These are phyloP conservation scores for Medicago ruthenica DNA, from an alignment of 306 rosid genomes.

Conservation along the genomic window DNA sequence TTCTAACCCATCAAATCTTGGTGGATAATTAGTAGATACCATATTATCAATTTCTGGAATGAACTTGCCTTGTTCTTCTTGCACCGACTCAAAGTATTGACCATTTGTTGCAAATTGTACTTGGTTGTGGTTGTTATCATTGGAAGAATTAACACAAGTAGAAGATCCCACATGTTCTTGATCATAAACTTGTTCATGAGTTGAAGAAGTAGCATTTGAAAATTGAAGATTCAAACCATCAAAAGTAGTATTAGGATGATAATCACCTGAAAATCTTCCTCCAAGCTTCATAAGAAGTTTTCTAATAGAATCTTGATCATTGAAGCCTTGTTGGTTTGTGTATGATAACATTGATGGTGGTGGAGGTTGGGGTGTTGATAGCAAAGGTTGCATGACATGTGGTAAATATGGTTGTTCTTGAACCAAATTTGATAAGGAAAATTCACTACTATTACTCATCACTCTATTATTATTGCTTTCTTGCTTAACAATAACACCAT, in stretches of 20 bases:
- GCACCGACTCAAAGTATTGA: slow-evolving; percentile 45
- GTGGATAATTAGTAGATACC: slow-evolving; percentile 46
- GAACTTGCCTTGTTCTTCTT: slow-evolving; percentile 58
- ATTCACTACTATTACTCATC: slow-evolving; percentile 16
- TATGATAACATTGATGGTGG: slow-evolving; percentile 40
- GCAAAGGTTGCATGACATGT: slow-evolving; percentile 51
- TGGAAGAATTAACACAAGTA: slow-evolving; percentile 29
- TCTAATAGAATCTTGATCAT: slow-evolving; percentile 63
- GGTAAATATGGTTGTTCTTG: slow-evolving; percentile 60
- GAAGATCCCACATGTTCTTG: slow-evolving; percentile 46
- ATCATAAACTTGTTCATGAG: slow-evolving; percentile 22
- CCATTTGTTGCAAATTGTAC: slow-evolving; percentile 43
- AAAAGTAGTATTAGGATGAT: slow-evolving; percentile 34
- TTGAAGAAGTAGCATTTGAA: slow-evolving; percentile 35
- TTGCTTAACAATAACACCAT: slow-evolving; percentile 44
- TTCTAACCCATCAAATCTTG: slow-evolving; percentile 60
- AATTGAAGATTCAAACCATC: slow-evolving; percentile 50
- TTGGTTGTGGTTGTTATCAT: slow-evolving; percentile 9
- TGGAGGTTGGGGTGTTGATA: slow-evolving; percentile 37
- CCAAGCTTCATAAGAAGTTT: slow-evolving; percentile 76
- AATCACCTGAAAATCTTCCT: slow-evolving; percentile 63
- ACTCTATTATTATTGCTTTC: slow-evolving; percentile 29
- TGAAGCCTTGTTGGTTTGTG: slow-evolving; percentile 51
- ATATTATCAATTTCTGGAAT: slow-evolving; percentile 40
- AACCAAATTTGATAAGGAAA: slow-evolving; percentile 41